These are phyloP conservation scores for Starmera pachycereana DNA, from an alignment of 805 yeast genomes.

Conservation along the genomic window DNA sequence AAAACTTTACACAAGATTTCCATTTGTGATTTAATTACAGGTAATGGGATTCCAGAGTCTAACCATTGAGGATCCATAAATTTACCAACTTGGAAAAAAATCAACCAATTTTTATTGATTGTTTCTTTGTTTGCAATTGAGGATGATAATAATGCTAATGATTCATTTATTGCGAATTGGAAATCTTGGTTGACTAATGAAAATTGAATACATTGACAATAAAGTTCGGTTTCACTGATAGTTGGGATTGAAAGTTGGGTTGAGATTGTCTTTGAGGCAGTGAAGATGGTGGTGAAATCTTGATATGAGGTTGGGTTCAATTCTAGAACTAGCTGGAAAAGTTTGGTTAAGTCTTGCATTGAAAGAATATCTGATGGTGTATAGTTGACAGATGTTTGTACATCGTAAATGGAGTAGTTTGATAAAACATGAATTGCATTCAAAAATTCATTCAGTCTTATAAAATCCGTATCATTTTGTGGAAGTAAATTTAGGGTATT, in stretches of 20 bases:
- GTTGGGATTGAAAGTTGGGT: no score
- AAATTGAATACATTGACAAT: constrained; percentile 51
- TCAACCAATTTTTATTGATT: constrained; percentile 43
- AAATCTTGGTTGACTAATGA: constrained; percentile 58
- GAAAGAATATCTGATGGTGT: no score
- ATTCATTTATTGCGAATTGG: constrained; percentile 40
- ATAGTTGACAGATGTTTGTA: no score
- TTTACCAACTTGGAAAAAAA: constrained; percentile 68
- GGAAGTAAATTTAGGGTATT: constrained; percentile 13
- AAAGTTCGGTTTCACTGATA: constrained; percentile 11
- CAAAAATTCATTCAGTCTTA: constrained; percentile 4
- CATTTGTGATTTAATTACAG: constrained; percentile 38
- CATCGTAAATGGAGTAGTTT: constrained; percentile 16
- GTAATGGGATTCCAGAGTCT: constrained; percentile 25
- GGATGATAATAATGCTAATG: background rate
- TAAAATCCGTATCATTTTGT: constrained; percentile 8
- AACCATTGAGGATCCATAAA: constrained; percentile 36
- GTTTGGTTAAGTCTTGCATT: constrained; percentile 19
- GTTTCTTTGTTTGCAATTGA: constrained; percentile 6
- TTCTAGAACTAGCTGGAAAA: constrained; percentile 38
- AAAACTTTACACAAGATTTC: constrained; percentile 43
- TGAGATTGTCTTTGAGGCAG: no score
- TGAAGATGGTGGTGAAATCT: constrained; percentile 20
- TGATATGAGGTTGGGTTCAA: constrained; percentile 42
- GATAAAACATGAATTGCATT: constrained; percentile 20